Evolutionary conservation across 345 rosid genomes (phyloP).

Genomic region (Hibiscus syriacus): DNA sequence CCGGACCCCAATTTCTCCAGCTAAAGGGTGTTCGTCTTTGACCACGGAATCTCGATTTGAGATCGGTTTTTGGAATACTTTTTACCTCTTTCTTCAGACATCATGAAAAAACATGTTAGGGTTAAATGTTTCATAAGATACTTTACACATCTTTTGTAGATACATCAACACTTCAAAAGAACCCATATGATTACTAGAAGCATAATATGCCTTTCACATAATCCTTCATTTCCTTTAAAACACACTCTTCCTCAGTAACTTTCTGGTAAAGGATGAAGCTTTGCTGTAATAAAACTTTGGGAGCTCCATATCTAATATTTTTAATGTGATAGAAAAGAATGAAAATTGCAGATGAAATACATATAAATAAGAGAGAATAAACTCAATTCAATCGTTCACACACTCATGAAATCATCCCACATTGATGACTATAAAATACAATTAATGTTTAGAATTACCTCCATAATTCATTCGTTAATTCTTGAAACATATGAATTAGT

Average conservation of each 20-base stretch:
- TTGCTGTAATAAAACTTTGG: background rate
- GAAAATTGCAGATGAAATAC: too few relatives aligned
- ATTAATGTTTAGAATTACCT: too few relatives aligned
- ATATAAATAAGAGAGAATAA: too few relatives aligned
- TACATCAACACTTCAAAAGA: background rate
- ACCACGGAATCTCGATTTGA: background rate
- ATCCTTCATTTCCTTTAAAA: too few relatives aligned
- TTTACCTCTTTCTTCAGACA: background rate
- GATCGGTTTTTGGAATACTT: background rate
- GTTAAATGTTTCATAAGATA: background rate
- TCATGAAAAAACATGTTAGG: background rate
- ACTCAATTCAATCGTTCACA: too few relatives aligned
- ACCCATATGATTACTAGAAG: background rate
- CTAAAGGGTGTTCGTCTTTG: background rate
- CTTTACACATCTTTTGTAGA: background rate
- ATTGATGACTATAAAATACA: too few relatives aligned
- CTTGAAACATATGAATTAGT: background rate
- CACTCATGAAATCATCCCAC: too few relatives aligned
- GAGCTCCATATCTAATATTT: background rate
- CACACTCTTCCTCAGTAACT: background rate
- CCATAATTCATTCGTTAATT: background rate
- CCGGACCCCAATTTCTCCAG: background rate
- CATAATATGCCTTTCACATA: background rate
- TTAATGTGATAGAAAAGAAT: background rate
- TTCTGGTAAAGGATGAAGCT: background rate